phyloP scores from a whole-genome alignment of 1,139 yeast species.

The Meyerozyma carpophila region DNA sequence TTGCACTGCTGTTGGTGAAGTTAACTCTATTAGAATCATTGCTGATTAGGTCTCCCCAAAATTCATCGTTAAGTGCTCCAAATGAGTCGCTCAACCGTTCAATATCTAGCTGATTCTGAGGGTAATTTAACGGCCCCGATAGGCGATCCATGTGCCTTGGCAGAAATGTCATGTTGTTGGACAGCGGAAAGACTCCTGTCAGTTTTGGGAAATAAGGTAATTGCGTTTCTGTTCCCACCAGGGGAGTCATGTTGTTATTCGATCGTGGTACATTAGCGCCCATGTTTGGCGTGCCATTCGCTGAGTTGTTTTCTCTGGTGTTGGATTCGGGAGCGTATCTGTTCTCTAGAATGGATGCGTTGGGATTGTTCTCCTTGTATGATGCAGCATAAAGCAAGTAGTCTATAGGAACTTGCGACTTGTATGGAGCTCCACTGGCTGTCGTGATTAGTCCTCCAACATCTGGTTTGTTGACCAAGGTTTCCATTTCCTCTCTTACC shows the following conservation, averaged over 20 bases:
- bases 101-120: neutral
- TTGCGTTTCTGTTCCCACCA: neutral
- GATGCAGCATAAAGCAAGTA: constrained; percentile 35
- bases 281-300: neutral
- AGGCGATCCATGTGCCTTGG: neutral
- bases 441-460: constrained; percentile 8
- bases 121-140: neutral
- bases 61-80: constrained; percentile 36
- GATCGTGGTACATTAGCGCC: neutral
- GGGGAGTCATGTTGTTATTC: neutral
- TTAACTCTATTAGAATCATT: constrained; percentile 31
- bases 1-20: constrained; percentile 23
- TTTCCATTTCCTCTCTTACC: neutral
- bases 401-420: constrained; percentile 25
- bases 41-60: constrained; percentile 39
- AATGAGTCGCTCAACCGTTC: constrained; percentile 26
- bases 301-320: neutral
- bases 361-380: constrained; percentile 5
- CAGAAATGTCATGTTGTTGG: neutral
- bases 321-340: neutral
- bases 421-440: constrained; percentile 10
- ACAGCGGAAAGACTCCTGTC: neutral
- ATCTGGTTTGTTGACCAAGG: neutral
- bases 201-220: neutral
- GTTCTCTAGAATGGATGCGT: neutral